Conservation (phyloP, 768 basidiomycete species). For the Leccinum broughii region DNA sequence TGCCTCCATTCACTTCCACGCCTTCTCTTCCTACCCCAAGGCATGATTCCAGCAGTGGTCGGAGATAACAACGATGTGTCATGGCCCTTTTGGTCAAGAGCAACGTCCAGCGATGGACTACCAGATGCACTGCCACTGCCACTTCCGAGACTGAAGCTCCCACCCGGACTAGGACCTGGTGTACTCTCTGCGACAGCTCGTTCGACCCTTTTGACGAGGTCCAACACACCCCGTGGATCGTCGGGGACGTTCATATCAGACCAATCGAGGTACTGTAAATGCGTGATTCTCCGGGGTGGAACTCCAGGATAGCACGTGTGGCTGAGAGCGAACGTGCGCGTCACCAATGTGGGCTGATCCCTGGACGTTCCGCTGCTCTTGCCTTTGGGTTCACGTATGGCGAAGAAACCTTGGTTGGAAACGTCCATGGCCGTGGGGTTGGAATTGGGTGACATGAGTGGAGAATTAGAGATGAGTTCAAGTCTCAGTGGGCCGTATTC, state of each 20-base stretch:
- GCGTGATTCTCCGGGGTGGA: conserved; percentile 68
- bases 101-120: conserved; percentile 20
- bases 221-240: conserved; percentile 71
- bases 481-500: conserved; percentile 73
- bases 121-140: conserved; percentile 17
- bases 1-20: conserved; percentile 31
- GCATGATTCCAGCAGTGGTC: conserved; percentile 6
- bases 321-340: conserved; percentile 67
- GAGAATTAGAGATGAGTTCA: conserved; percentile 48
- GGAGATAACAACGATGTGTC: conserved; percentile 20
- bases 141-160: conserved; percentile 24
- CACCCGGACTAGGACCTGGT: conserved; percentile 32
- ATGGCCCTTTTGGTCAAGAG: conserved; percentile 4
- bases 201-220: conserved; percentile 72
- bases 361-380: conserved; percentile 11
- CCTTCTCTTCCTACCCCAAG: conserved; percentile 7
- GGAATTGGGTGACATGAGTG: conserved; percentile 27
- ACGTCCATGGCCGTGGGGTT: conserved; percentile 36
- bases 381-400: conserved; percentile 27
- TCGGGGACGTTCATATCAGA: conserved; percentile 96
- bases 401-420: conserved; percentile 37
- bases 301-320: conserved; percentile 60
- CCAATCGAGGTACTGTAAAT: conserved; percentile 94
- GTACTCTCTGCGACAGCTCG: conserved; percentile 29
- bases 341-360: conserved; percentile 40